phyloP scores from a whole-genome alignment of 2,329 filamentous ascomycete genomes.

The Ascochyta lentis region DNA sequence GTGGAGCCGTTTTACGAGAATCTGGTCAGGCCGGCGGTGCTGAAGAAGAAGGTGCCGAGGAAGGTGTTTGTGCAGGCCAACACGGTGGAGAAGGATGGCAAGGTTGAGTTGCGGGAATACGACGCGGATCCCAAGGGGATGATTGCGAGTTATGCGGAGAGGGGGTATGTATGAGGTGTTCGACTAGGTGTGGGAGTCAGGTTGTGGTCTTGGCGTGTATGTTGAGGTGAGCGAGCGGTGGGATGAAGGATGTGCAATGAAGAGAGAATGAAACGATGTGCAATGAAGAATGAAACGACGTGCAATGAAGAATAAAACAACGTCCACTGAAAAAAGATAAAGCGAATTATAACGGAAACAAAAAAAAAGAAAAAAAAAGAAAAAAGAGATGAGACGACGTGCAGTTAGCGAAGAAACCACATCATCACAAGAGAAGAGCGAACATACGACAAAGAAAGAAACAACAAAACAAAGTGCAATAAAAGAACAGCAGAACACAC shows the following conservation, averaged over 20 bases:
- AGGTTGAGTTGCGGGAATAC: constrained; percentile 80
- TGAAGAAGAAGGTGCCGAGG: constrained; percentile 79
- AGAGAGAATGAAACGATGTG: too few relatives aligned
- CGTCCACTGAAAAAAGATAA: too few relatives aligned
- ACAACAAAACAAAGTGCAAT: too few relatives aligned
- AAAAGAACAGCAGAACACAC: too few relatives aligned
- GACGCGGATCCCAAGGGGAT: constrained; percentile 81
- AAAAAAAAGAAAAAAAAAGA: too few relatives aligned
- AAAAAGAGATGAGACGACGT: too few relatives aligned
- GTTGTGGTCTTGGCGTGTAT: neutral
- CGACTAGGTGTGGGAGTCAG: neutral
- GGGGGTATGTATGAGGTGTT: constrained; percentile 41
- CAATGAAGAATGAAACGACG: too few relatives aligned
- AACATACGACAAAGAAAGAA: too few relatives aligned
- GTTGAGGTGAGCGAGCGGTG: neutral
- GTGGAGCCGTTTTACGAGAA: constrained; percentile 87
- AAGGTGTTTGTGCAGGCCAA: constrained; percentile 96
- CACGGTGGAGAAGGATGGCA: constrained; percentile 65
- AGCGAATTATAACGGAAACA: too few relatives aligned
- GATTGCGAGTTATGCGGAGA: constrained; percentile 50
- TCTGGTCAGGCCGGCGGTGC: constrained; percentile 76
- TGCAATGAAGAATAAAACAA: too few relatives aligned
- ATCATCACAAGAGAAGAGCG: too few relatives aligned
- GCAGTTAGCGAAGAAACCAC: too few relatives aligned
- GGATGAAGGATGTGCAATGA: neutral